phyloP scores from a whole-genome alignment of 768 basidiomycete species.

The Auriscalpium microsporum region DNA sequence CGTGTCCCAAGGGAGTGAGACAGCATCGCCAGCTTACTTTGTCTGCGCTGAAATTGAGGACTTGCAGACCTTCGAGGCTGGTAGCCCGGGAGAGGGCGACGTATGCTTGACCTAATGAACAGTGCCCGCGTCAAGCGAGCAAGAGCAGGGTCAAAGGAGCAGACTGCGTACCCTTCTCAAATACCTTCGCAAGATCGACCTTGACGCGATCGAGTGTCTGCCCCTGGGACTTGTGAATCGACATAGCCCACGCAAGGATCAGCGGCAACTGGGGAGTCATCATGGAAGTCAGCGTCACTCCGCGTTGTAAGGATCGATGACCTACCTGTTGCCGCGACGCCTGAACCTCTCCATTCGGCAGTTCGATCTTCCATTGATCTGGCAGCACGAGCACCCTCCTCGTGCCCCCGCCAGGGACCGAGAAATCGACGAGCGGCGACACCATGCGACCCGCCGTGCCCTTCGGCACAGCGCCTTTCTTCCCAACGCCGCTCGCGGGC shows the following conservation, averaged over 20 bases:
- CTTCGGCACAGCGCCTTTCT: neutral
- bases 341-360: slow-evolving; percentile 81
- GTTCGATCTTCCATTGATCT: slow-evolving; percentile 81
- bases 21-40: slow-evolving; percentile 41
- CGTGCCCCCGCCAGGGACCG: slow-evolving; percentile 45
- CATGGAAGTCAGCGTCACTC: no score
- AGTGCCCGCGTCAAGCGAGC: neutral
- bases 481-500: slow-evolving; percentile 1
- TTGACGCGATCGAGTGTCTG: slow-evolving; percentile 93
- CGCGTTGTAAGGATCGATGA: neutral
- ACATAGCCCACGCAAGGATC: slow-evolving; percentile 95
- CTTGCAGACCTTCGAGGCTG: slow-evolving; percentile 75
- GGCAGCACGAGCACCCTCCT: slow-evolving; percentile 52
- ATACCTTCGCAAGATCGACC: slow-evolving; percentile 87
- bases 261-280: slow-evolving; percentile 61
- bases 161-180: slow-evolving; percentile 68
- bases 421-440: slow-evolving; percentile 71
- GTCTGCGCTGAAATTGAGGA: slow-evolving; percentile 63
- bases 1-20: neutral
- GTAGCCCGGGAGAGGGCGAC: slow-evolving; percentile 88
- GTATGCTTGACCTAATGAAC: slow-evolving; percentile 69
- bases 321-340: slow-evolving; percentile 71
- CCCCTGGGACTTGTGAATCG: slow-evolving; percentile 96
- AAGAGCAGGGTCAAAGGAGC: neutral
- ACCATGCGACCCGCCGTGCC: slow-evolving; percentile 26